Conservation (phyloP, 768 basidiomycete species). For the Amanita muscaria region DNA sequence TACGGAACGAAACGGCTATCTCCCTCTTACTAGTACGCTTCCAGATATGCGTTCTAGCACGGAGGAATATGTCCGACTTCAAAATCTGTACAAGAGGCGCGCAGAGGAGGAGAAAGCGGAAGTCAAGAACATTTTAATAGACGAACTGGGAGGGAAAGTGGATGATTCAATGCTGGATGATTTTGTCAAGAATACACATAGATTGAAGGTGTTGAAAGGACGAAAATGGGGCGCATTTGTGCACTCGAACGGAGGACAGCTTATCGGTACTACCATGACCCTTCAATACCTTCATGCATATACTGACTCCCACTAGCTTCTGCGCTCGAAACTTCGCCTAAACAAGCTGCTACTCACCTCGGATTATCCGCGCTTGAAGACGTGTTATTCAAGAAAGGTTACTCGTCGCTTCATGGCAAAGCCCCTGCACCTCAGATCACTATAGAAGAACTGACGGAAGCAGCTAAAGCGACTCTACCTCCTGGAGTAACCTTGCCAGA, state of each 20-base stretch:
- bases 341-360: conserved; percentile 61
- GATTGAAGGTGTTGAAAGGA: conserved; percentile 56
- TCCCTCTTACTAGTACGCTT: conserved; percentile 79
- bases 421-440: conserved; percentile 11
- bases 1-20: conserved; percentile 42
- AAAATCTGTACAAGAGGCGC: conserved; percentile 73
- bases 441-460: conserved; percentile 42
- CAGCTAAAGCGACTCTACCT: conserved; percentile 44
- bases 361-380: conserved; percentile 47
- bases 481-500: conserved; percentile 42
- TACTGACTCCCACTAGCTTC: conserved; percentile 24
- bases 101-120: conserved; percentile 60
- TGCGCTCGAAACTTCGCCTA: conserved; percentile 33
- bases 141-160: conserved; percentile 24
- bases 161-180: conserved; percentile 50
- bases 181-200: conserved; percentile 79
- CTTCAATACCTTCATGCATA: no score
- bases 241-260: conserved; percentile 32
- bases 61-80: conserved; percentile 70
- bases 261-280: conserved; percentile 34
- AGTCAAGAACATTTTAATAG: conserved; percentile 33
- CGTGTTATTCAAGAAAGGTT: conserved; percentile 3
- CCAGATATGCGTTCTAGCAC: conserved; percentile 98
- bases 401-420: conserved; percentile 23
- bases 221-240: conserved; percentile 51